Evolutionary conservation across 2,329 filamentous ascomycete species (phyloP).

Genomic region (Grosmannia serpens): DNA sequence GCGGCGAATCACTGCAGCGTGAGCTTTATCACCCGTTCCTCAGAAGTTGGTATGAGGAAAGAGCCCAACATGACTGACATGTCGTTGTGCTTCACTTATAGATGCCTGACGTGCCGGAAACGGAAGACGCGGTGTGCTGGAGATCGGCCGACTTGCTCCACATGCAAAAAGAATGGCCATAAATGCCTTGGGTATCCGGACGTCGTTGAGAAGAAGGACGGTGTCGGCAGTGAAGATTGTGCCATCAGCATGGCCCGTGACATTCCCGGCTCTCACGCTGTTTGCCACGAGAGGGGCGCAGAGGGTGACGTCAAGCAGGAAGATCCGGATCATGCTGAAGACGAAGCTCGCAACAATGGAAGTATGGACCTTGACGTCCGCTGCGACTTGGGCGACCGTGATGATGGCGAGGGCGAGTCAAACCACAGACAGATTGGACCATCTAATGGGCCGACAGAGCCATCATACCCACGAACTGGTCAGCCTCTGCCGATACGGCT

Average conservation of each 20-base stretch:
- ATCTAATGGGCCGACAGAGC: not conserved
- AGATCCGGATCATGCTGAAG: not conserved
- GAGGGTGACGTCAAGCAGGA: not conserved
- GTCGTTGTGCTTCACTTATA: conserved; percentile 17
- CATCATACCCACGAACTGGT: no score
- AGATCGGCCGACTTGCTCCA: conserved; percentile 60
- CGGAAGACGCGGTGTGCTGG: conserved; percentile 67
- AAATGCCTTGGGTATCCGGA: conserved; percentile 57
- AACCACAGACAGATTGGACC: not conserved
- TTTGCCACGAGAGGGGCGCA: not conserved
- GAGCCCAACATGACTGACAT: not conserved
- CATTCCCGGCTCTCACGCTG: not conserved
- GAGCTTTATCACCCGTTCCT: conserved; percentile 24
- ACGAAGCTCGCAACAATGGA: no score
- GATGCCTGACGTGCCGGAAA: conserved; percentile 62
- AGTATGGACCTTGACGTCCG: not conserved
- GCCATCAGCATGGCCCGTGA: not conserved
- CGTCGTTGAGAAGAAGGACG: conserved; percentile 29
- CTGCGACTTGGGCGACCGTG: not conserved
- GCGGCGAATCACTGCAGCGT: conserved; percentile 69
- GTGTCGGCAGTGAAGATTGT: not conserved
- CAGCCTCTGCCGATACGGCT: no score
- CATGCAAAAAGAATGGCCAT: conserved; percentile 61
- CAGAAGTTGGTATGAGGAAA: not conserved
- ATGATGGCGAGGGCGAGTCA: not conserved